Percentiles rank a stretch among this genome's conserved stretches.
phyloP scores from a whole-genome alignment of 2,329 filamentous ascomycete species.

The Clarireedia homoeocarpa region DNA sequence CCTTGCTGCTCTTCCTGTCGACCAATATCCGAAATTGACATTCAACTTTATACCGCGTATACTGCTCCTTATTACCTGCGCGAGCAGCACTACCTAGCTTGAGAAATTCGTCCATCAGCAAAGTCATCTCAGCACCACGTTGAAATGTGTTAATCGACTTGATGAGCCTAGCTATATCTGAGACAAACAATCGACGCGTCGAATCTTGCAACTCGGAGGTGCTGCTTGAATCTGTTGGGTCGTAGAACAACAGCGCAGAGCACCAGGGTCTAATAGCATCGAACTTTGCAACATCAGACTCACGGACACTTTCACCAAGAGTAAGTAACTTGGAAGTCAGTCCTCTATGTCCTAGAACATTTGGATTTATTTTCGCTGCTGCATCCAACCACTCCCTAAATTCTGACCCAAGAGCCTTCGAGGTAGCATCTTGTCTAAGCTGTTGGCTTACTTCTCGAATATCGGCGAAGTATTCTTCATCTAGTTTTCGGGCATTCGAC shows the following conservation, averaged over 20 bases:
- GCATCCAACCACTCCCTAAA: background rate
- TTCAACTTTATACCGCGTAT: background rate
- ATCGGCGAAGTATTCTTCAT: background rate
- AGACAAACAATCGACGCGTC: background rate
- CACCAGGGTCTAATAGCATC: background rate
- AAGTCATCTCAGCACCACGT: background rate
- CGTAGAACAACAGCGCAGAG: background rate
- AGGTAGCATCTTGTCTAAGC: background rate
- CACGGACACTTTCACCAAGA: background rate
- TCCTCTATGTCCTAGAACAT: background rate
- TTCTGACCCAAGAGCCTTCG: background rate
- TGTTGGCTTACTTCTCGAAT: background rate
- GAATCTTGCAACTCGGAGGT: background rate
- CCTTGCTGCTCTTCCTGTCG: background rate
- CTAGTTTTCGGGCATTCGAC: too few species aligned
- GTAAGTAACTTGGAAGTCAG: background rate
- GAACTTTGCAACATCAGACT: background rate
- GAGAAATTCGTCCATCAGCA: background rate
- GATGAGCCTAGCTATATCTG: background rate
- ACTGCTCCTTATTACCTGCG: background rate
- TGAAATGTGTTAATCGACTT: background rate
- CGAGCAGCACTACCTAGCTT: background rate
- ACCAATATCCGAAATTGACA: slow-evolving; percentile 1
- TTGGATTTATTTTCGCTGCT: background rate
- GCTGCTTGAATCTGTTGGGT: background rate